phyloP scores from a whole-genome alignment of 108 stramenopile genomes.

The Pseudonitzschia pungens region DNA sequence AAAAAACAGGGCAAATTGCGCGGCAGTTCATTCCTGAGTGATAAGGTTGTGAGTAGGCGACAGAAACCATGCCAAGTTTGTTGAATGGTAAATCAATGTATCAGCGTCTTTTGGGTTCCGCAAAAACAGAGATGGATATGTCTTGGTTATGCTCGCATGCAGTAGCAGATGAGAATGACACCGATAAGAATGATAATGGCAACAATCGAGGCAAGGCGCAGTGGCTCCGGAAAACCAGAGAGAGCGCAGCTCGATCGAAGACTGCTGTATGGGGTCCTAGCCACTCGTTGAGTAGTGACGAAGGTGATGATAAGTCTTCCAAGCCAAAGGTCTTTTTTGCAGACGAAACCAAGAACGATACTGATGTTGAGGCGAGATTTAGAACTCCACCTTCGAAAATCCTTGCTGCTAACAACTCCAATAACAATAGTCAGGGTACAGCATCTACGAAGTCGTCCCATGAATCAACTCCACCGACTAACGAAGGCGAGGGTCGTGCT shows the following conservation, averaged over 20 bases:
- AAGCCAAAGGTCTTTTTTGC: not conserved
- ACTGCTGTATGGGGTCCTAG: slow-evolving; percentile 32
- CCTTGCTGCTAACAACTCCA: slow-evolving; percentile 22
- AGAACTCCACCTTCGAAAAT: slow-evolving; percentile 21
- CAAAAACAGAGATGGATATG: slow-evolving; percentile 2
- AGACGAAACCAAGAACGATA: slow-evolving; percentile 5
- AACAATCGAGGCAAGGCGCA: slow-evolving; percentile 1
- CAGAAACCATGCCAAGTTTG: slow-evolving; percentile 4
- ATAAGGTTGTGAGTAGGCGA: too few species aligned
- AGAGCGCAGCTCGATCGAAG: slow-evolving; percentile 24
- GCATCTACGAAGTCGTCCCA: slow-evolving; percentile 19
- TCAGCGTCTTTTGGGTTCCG: slow-evolving; percentile 1
- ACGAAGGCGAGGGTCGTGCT: not conserved
- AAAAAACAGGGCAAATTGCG: too few species aligned
- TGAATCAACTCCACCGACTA: not conserved
- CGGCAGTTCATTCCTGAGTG: too few species aligned
- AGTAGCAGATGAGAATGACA: not conserved
- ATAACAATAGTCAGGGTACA: slow-evolving; percentile 20
- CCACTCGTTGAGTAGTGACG: slow-evolving; percentile 34
- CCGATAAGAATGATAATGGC: not conserved
- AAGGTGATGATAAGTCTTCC: not conserved
- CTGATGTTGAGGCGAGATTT: slow-evolving; percentile 7
- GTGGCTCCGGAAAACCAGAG: slow-evolving; percentile 25
- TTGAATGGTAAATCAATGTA: slow-evolving; percentile 14
- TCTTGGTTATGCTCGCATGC: slow-evolving; percentile 14